These are phyloP conservation scores for Vanilla planifolia DNA, from an alignment of 106 monocot genomes.

Conservation along the genomic window DNA sequence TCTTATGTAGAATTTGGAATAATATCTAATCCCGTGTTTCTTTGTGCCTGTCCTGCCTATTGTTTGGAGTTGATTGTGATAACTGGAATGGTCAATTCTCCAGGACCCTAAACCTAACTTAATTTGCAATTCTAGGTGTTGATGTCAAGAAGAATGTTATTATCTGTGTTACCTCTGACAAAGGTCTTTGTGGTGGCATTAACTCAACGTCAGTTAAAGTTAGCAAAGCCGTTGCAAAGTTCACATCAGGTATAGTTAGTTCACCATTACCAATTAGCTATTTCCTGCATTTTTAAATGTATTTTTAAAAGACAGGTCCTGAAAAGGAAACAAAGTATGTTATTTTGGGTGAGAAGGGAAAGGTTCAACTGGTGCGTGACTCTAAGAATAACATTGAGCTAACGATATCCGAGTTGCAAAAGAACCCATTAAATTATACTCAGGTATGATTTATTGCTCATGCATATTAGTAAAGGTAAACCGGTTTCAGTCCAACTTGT, in stretches of 20 bases:
- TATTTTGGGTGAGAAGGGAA: slow-evolving; percentile 87
- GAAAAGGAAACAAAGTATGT: slow-evolving; percentile 88
- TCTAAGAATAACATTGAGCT: slow-evolving; percentile 62
- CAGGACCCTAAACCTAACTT: too few relatives aligned
- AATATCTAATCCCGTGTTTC: too few relatives aligned
- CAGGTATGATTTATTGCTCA: slow-evolving; percentile 34
- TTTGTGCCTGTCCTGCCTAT: too few relatives aligned
- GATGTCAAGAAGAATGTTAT: slow-evolving; percentile 98
- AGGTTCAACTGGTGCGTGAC: slow-evolving; percentile 85
- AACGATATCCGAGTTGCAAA: slow-evolving; percentile 67
- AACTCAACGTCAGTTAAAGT: slow-evolving; percentile 94
- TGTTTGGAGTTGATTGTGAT: too few relatives aligned
- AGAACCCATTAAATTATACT: slow-evolving; percentile 86
- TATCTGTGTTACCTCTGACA: slow-evolving; percentile 75
- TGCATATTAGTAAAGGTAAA: background rate
- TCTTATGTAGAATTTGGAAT: too few relatives aligned
- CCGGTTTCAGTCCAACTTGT: too few relatives aligned
- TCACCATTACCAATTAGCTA: background rate
- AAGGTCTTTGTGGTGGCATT: slow-evolving; percentile 98
- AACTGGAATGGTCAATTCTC: too few relatives aligned
- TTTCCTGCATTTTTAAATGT: background rate
- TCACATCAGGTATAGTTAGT: slow-evolving; percentile 60
- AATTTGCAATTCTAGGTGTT: slow-evolving; percentile 36
- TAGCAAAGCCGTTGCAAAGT: slow-evolving; percentile 75
- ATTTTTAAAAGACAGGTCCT: slow-evolving; percentile 46